Conservation (phyloP, 208 protist species). For the Paratrypanosoma confusum region DNA sequence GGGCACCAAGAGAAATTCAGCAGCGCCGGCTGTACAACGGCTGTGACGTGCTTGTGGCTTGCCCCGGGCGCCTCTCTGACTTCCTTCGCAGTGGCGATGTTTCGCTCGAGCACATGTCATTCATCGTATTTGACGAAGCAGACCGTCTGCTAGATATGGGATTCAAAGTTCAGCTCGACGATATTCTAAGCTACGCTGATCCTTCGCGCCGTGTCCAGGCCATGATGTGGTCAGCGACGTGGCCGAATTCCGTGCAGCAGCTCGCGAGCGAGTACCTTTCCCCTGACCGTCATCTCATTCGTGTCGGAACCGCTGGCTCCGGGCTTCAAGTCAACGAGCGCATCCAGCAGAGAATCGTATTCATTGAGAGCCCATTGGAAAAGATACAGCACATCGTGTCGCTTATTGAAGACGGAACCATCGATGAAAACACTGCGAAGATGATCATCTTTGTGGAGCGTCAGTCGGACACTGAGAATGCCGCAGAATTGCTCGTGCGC, state of each 20-base stretch:
- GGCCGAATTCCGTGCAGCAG: conserved; percentile 71
- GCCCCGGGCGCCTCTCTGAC: conserved; percentile 97
- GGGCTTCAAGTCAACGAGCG: conserved; percentile 75
- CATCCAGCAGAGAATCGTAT: conserved; percentile 71
- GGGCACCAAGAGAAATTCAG: conserved; percentile 53
- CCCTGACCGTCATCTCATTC: conserved; percentile 65
- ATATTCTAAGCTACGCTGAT: conserved; percentile 87
- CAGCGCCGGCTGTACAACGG: conserved; percentile 41
- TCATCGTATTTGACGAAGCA: conserved; percentile 99
- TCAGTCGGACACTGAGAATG: conserved; percentile 75
- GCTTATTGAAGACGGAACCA: conserved; percentile 67
- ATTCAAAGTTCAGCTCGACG: conserved; percentile 86
- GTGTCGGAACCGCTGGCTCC: conserved; percentile 72
- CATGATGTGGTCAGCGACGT: conserved; percentile 96
- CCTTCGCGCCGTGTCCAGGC: conserved; percentile 72
- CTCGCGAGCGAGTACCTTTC: conserved; percentile 83
- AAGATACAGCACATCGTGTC: conserved; percentile 54
- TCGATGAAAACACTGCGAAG: conserved; percentile 77
- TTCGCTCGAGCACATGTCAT: conserved; percentile 77
- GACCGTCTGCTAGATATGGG: conserved; percentile 95
- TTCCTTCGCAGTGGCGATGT: conserved; percentile 88
- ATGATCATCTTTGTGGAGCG: conserved; percentile 89
- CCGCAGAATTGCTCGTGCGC: conserved; percentile 39
- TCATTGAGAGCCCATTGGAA: conserved; percentile 36
- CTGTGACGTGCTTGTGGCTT: conserved; percentile 94